Percentiles rank a stretch among this genome's conserved stretches.
Conservation (phyloP, 768 basidiomycete species). For the Podaxis sp. region DNA sequence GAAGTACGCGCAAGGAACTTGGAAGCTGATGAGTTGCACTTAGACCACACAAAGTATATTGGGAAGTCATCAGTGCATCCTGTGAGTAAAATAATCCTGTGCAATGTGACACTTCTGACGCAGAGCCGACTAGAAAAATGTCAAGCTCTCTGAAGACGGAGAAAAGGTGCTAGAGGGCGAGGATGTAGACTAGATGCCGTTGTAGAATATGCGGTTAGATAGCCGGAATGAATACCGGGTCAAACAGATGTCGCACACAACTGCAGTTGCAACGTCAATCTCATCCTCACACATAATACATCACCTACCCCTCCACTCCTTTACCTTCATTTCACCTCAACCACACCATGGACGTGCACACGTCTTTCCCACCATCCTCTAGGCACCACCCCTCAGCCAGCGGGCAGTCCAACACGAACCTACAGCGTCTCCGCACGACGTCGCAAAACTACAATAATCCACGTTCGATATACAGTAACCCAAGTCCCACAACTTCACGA, state of each 20-base stretch:
- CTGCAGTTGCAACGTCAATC: not conserved
- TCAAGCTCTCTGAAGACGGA: slow-evolving; percentile 79
- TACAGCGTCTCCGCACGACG: slow-evolving; percentile 23
- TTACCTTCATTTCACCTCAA: slow-evolving; percentile 8
- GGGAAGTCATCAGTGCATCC: slow-evolving; percentile 59
- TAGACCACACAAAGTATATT: slow-evolving; percentile 86
- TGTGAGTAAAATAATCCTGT: slow-evolving; percentile 23
- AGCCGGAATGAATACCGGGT: slow-evolving; percentile 6
- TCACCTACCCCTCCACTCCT: not conserved
- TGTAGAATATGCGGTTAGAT: not conserved
- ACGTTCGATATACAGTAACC: slow-evolving; percentile 26
- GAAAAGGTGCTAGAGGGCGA: slow-evolving; percentile 66
- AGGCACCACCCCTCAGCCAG: not conserved
- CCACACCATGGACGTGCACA: slow-evolving; percentile 35
- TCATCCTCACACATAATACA: not conserved
- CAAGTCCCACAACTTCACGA: slow-evolving; percentile 23
- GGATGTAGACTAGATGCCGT: slow-evolving; percentile 36
- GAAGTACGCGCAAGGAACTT: not conserved
- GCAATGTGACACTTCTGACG: not conserved
- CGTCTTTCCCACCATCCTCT: slow-evolving; percentile 36
- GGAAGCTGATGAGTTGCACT: not conserved
- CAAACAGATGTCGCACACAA: not conserved
- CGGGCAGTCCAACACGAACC: slow-evolving; percentile 16
- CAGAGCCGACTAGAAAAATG: slow-evolving; percentile 51
- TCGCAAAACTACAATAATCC: slow-evolving; percentile 24